Percentiles rank a stretch among this genome's conserved stretches.
These are phyloP conservation scores for Hysterium pulicare DNA, from an alignment of 2,329 filamentous ascomycete genomes.

Conservation along the genomic window DNA sequence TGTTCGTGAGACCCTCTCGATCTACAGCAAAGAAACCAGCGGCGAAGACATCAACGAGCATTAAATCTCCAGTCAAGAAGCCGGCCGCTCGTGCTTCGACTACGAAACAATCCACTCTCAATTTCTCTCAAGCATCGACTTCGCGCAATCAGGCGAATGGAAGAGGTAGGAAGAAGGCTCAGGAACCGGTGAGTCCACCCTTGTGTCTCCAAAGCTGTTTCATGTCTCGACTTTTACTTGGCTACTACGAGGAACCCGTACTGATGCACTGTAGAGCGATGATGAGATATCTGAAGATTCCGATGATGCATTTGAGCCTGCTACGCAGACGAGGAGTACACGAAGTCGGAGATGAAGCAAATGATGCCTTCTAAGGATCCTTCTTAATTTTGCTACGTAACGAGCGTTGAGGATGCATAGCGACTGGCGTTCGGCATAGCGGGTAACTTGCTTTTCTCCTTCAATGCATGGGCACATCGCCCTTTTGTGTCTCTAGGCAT, in stretches of 20 bases:
- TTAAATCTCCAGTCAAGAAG: conserved; percentile 29
- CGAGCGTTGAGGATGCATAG: conserved; percentile 24
- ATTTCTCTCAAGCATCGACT: conserved; percentile 39
- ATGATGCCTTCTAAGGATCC: too few species aligned
- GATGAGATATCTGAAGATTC: conserved; percentile 42
- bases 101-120: conserved; percentile 39
- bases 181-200: conserved; percentile 39
- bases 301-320: conserved; percentile 40
- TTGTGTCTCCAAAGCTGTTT: too few species aligned
- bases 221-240: too few species aligned
- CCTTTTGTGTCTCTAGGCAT: too few species aligned
- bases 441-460: too few species aligned
- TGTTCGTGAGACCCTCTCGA: conserved; percentile 37
- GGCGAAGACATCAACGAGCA: conserved; percentile 12
- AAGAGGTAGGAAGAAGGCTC: conserved; percentile 26
- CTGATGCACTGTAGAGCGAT: conserved; percentile 28
- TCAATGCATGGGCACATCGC: too few species aligned
- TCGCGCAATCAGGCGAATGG: conserved; percentile 30
- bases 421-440: conserved; percentile 17
- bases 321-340: conserved; percentile 17
- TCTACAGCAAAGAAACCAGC: conserved; percentile 19
- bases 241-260: conserved; percentile 45
- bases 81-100: conserved; percentile 18
- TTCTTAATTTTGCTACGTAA: too few species aligned
- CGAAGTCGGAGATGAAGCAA: conserved; percentile 23